phyloP scores from a whole-genome alignment of 2,329 filamentous ascomycete genomes.

The Paecilomyces sp. region DNA sequence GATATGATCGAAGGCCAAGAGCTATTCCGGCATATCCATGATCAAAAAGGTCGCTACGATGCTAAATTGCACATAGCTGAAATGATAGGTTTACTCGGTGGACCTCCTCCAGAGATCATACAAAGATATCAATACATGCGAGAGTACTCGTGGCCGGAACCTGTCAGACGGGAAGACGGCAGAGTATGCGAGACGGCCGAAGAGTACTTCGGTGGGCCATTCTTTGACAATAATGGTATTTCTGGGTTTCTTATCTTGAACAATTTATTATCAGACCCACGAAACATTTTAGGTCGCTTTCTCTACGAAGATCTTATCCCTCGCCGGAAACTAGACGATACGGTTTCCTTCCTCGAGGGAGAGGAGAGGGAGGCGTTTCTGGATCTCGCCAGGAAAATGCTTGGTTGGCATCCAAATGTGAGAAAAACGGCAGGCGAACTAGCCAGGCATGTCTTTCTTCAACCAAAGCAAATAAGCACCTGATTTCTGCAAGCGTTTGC shows the following conservation, averaged over 20 bases:
- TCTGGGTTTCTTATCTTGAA: slow-evolving; percentile 7
- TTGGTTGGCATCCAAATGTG: slow-evolving; percentile 21
- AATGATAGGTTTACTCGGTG: slow-evolving; percentile 37
- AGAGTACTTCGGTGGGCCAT: slow-evolving; percentile 29
- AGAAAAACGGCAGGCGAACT: slow-evolving; percentile 24
- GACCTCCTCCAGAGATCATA: slow-evolving; percentile 29
- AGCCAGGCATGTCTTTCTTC: slow-evolving; percentile 20
- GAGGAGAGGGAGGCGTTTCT: slow-evolving; percentile 24
- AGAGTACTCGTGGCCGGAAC: slow-evolving; percentile 21
- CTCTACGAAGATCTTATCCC: slow-evolving; percentile 27
- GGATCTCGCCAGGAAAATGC: slow-evolving; percentile 22
- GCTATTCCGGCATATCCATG: slow-evolving; percentile 29
- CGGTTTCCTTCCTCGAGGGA: slow-evolving; percentile 18
- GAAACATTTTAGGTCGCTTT: slow-evolving; percentile 17
- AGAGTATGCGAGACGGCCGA: slow-evolving; percentile 22
- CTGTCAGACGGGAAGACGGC: slow-evolving; percentile 15
- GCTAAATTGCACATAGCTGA: slow-evolving; percentile 34
- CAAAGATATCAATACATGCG: slow-evolving; percentile 24
- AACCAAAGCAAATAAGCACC: slow-evolving; percentile 14
- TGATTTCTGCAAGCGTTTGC: slow-evolving; percentile 15
- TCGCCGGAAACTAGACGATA: slow-evolving; percentile 20
- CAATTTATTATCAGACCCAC: slow-evolving; percentile 12
- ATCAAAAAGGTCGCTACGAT: slow-evolving; percentile 27
- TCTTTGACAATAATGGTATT: slow-evolving; percentile 28
- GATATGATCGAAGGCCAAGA: slow-evolving; percentile 31